Evolutionary conservation across 768 basidiomycete genomes (phyloP).

Genomic region (Agaricus blazei): DNA sequence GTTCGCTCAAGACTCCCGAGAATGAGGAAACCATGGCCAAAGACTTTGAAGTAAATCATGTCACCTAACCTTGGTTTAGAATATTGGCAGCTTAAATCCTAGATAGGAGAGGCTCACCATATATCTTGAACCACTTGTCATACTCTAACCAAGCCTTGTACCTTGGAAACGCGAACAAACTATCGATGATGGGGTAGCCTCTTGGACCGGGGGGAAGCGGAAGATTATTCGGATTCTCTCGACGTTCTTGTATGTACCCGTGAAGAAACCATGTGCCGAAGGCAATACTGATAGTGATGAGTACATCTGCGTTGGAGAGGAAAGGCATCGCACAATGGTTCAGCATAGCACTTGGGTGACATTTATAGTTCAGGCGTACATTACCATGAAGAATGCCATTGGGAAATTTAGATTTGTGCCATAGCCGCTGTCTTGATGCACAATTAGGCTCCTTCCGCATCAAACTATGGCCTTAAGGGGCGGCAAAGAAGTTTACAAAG

Average conservation of each 20-base stretch:
- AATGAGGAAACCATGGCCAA: conserved; percentile 11
- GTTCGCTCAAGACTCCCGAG: not conserved
- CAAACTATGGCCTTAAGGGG: too few species aligned
- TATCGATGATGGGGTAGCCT: conserved; percentile 8
- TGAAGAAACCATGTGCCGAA: not conserved
- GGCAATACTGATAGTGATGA: not conserved
- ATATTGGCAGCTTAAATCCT: not conserved
- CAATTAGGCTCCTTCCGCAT: too few species aligned
- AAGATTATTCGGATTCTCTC: not conserved
- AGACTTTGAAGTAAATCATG: conserved; percentile 11
- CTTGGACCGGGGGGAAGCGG: conserved; percentile 6
- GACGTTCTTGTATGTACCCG: not conserved
- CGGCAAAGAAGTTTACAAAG: too few species aligned
- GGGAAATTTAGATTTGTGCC: too few species aligned
- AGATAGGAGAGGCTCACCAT: not conserved
- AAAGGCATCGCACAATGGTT: not conserved
- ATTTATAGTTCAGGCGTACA: too few species aligned
- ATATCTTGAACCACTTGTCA: conserved; percentile 9
- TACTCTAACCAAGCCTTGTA: conserved; percentile 5
- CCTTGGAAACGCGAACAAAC: conserved; percentile 2
- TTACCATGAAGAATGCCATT: too few species aligned
- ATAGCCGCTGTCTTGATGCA: too few species aligned
- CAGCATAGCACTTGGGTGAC: too few species aligned
- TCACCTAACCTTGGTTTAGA: conserved; percentile 3
- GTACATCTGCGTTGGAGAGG: not conserved